Percentiles rank a stretch among this genome's conserved stretches.
These are phyloP conservation scores for Acer yangbiense DNA, from an alignment of 345 rosid genomes.

Conservation along the genomic window DNA sequence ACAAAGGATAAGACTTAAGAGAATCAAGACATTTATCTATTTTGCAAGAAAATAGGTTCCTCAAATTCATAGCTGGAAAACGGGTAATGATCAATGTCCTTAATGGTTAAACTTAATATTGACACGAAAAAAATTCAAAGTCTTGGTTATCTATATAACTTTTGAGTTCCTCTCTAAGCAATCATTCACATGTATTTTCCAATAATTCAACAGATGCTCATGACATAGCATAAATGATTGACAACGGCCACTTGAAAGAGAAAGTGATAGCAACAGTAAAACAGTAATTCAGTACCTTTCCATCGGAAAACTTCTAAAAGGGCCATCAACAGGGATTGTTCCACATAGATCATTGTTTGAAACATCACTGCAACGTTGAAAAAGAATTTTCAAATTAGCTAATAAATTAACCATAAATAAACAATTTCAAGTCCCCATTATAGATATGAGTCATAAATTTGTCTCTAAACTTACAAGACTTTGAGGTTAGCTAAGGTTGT, in stretches of 20 bases:
- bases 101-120: neutral
- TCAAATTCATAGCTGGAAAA: neutral
- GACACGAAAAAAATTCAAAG: neutral
- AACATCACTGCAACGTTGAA: constrained; percentile 54
- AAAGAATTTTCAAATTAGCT: neutral
- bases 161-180: neutral
- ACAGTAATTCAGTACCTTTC: constrained; percentile 43
- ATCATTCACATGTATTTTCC: neutral
- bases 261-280: neutral
- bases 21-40: neutral
- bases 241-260: neutral
- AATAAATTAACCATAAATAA: neutral
- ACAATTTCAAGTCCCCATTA: neutral
- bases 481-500: constrained; percentile 55
- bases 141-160: neutral
- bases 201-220: neutral
- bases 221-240: neutral
- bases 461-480: constrained; percentile 53
- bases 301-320: constrained; percentile 56
- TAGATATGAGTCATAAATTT: neutral
- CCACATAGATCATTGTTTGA: constrained; percentile 72
- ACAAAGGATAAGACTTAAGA: neutral
- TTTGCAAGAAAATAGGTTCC: neutral
- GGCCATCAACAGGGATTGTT: constrained; percentile 76
- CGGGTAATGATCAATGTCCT: neutral